phyloP scores from a whole-genome alignment of 2,329 filamentous ascomycete genomes.

The Fusarium domesticum region DNA sequence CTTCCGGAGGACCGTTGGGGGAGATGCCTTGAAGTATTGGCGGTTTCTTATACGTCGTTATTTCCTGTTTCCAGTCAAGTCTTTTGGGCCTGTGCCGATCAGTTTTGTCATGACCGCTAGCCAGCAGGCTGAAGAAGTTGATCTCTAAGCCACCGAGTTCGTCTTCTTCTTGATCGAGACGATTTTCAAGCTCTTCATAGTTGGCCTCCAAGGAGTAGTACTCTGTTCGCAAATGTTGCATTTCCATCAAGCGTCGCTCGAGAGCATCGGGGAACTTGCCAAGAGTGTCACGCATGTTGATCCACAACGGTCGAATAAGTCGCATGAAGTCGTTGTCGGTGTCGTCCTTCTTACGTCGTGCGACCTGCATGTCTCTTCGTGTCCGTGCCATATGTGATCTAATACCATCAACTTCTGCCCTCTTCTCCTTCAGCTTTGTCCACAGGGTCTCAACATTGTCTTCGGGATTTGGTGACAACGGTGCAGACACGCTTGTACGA shows the following conservation, averaged over 20 bases:
- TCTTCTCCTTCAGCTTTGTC: constrained; percentile 36
- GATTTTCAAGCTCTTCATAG: constrained; percentile 38
- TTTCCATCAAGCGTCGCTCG: constrained; percentile 32
- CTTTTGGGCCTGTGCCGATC: constrained; percentile 5
- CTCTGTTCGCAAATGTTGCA: constrained; percentile 39
- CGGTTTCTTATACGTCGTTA: background rate
- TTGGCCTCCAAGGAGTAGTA: constrained; percentile 37
- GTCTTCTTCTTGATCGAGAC: constrained; percentile 37
- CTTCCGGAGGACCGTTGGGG: constrained; percentile 34
- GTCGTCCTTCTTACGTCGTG: constrained; percentile 35
- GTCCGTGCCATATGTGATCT: constrained; percentile 33
- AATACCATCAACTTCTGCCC: constrained; percentile 29
- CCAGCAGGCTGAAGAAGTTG: constrained; percentile 39
- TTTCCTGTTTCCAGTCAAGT: background rate
- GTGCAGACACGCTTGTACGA: background rate
- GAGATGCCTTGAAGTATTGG: constrained; percentile 35
- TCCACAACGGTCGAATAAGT: constrained; percentile 36
- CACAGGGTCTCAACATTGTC: constrained; percentile 36
- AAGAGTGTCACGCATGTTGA: constrained; percentile 25
- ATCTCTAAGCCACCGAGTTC: constrained; percentile 37
- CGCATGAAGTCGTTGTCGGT: constrained; percentile 43
- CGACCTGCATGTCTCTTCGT: constrained; percentile 31
- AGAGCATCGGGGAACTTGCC: constrained; percentile 25
- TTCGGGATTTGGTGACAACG: constrained; percentile 6
- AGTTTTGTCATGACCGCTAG: constrained; percentile 26